Percentiles rank a stretch among this genome's conserved stretches.
phyloP scores from a whole-genome alignment of 768 basidiomycete species.

The Dendrothele bispora region DNA sequence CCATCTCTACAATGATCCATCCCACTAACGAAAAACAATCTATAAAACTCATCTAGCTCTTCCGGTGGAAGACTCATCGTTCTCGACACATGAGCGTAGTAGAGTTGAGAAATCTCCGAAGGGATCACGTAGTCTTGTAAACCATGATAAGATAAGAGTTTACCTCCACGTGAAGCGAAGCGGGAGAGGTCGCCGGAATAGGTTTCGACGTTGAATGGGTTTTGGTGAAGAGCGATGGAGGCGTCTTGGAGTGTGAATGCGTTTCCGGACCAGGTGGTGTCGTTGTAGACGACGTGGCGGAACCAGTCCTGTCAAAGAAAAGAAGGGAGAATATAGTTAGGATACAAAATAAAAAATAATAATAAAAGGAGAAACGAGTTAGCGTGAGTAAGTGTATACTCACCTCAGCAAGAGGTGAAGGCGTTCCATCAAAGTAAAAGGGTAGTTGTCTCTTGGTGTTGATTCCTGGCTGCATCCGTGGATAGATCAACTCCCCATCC shows the following conservation, averaged over 20 bases:
- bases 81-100: constrained; percentile 16
- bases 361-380: no score
- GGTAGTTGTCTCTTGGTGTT: background rate
- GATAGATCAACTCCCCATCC: constrained; percentile 9
- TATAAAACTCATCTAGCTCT: constrained; percentile 20
- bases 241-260: constrained; percentile 5
- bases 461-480: constrained; percentile 15
- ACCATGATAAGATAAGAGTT: constrained; percentile 20
- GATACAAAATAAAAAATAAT: no score
- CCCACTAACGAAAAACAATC: constrained; percentile 21
- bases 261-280: background rate
- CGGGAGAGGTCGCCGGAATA: constrained; percentile 13
- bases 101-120: constrained; percentile 14
- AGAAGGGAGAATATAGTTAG: background rate
- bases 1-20: constrained; percentile 20
- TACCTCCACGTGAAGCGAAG: constrained; percentile 17
- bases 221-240: background rate
- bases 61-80: constrained; percentile 12
- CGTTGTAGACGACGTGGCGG: constrained; percentile 6
- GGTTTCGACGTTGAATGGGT: constrained; percentile 8
- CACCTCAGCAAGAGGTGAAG: constrained; percentile 3
- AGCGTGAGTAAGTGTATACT: no score
- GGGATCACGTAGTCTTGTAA: constrained; percentile 15
- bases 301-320: constrained; percentile 6
- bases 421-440: constrained; percentile 6